Conservation (phyloP, 2,329 filamentous ascomycete species). For the Aspergillus sp. region DNA sequence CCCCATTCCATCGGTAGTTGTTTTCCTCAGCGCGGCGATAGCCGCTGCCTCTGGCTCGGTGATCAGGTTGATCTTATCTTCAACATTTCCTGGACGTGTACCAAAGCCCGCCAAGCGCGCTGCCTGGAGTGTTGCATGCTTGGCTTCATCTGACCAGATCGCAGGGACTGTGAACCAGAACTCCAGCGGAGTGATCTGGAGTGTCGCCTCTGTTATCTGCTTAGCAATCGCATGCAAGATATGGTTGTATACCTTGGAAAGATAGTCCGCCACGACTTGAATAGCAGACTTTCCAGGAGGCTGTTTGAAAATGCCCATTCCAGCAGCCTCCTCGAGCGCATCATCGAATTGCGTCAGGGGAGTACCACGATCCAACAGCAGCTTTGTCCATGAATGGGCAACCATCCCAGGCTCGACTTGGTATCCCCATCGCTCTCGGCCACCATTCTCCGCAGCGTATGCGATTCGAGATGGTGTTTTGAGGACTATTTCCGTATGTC, state of each 20-base stretch:
- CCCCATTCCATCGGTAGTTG: neutral
- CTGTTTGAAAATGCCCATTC: constrained; percentile 23
- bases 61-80: constrained; percentile 24
- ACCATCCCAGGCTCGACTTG: constrained; percentile 28
- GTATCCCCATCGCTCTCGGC: constrained; percentile 29
- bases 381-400: constrained; percentile 36
- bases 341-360: constrained; percentile 27
- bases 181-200: constrained; percentile 23
- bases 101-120: constrained; percentile 21
- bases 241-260: constrained; percentile 27
- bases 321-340: constrained; percentile 13
- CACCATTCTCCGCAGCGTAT: constrained; percentile 27
- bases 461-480: constrained; percentile 36
- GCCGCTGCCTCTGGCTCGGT: constrained; percentile 31
- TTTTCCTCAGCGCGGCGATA: constrained; percentile 19
- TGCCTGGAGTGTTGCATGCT: constrained; percentile 20
- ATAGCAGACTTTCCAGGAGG: constrained; percentile 26
- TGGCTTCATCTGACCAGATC: constrained; percentile 35
- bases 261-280: constrained; percentile 30
- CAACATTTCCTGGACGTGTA: neutral
- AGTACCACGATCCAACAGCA: constrained; percentile 29
- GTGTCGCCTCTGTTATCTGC: constrained; percentile 20
- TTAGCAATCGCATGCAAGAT: constrained; percentile 23
- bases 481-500: constrained; percentile 18
- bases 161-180: constrained; percentile 37